A percentile compares a stretch with the other conserved stretches of the same genome.
Evolutionary conservation across 495 filamentous ascomycete species (phyloP).

Genomic region (Podospora tetraspora): DNA sequence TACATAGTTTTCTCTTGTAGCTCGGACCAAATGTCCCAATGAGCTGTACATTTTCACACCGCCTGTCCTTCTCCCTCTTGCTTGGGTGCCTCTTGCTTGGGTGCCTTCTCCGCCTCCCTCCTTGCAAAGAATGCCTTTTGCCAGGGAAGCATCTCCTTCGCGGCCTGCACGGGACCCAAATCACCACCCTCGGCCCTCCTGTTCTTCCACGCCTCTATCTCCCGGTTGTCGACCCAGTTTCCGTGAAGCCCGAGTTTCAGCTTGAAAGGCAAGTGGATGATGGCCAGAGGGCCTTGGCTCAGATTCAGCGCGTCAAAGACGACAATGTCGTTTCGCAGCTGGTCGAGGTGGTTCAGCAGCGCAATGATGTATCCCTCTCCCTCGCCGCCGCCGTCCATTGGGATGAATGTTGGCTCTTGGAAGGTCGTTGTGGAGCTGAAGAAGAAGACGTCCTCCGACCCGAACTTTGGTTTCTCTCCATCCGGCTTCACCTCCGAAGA

Average conservation of each 20-base stretch:
- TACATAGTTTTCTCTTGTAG: not conserved
- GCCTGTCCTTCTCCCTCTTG: not conserved
- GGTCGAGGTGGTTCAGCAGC: slow-evolving; percentile 50
- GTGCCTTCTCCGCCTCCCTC: not conserved
- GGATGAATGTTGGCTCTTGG: slow-evolving; percentile 56
- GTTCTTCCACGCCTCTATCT: slow-evolving; percentile 40
- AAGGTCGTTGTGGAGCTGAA: slow-evolving; percentile 47
- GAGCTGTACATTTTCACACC: not conserved
- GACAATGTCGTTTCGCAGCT: slow-evolving; percentile 45
- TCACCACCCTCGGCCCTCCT: slow-evolving; percentile 31
- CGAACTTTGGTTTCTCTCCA: slow-evolving; percentile 17
- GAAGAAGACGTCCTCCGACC: slow-evolving; percentile 40
- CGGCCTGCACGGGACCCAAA: slow-evolving; percentile 38
- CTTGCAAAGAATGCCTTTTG: slow-evolving; percentile 24
- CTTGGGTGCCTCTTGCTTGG: not conserved
- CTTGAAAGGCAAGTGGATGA: slow-evolving; percentile 42
- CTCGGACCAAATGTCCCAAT: not conserved
- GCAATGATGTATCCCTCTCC: slow-evolving; percentile 54
- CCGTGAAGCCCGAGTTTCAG: slow-evolving; percentile 43
- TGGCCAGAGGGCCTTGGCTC: slow-evolving; percentile 39
- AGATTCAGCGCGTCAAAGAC: slow-evolving; percentile 47
- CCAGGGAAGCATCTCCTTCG: slow-evolving; percentile 40
- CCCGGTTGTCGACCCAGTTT: slow-evolving; percentile 43
- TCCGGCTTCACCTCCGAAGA: not conserved
- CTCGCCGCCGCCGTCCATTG: slow-evolving; percentile 38